Evolutionary conservation across 352 stramenopile species (phyloP), one percentile per base, ranked within the genome.

Genomic region (Vaucheria bursata): DNA sequence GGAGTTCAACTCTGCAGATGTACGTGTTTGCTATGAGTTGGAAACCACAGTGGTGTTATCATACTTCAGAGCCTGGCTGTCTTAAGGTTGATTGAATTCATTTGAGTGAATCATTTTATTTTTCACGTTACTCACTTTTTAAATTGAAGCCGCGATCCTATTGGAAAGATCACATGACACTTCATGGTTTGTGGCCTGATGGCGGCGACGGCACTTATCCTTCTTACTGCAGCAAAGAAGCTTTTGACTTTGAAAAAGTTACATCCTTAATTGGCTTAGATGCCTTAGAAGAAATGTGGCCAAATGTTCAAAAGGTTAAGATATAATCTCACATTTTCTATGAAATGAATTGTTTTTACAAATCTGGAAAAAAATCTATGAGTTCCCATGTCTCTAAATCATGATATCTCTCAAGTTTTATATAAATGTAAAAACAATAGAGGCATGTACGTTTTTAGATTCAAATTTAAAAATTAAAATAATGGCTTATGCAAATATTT

Each of bases 11-110:
- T 52, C 32, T 36, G 25, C 67, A 93, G 74, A 88, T 94, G 45
- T 95, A 94, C 85, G 90, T 95, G 53, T 87, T 95, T 67, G 90
- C 91, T 65, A 89, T 93, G 83, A 94, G 89, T 80, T 95, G 91
- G 91, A 90, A 93, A 75, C 87, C 91, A 4, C 77, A 90, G 74
- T 95, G 94, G 79, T 95, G 90, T 80, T 73, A 79, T 50, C 82
- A 85, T 78, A 90, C 65, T 25, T 29, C 29, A 71, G 71, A 38
- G 64, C 34, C 34, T 31, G 52, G 0, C 3, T 73, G 36, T 29
- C 25, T 1, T 1, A 52, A 8, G 71, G 71, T 77, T 33, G 3
- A 36, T 66, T 8, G 36, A 12, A 12, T 12, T 50, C 12, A 50
- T 50, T 50, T 50, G 5, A 12, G 39, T 50, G 39, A 5, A 5